Evolutionary conservation across 495 filamentous ascomycete genomes (phyloP).

Genomic region (Glonium stellatum): DNA sequence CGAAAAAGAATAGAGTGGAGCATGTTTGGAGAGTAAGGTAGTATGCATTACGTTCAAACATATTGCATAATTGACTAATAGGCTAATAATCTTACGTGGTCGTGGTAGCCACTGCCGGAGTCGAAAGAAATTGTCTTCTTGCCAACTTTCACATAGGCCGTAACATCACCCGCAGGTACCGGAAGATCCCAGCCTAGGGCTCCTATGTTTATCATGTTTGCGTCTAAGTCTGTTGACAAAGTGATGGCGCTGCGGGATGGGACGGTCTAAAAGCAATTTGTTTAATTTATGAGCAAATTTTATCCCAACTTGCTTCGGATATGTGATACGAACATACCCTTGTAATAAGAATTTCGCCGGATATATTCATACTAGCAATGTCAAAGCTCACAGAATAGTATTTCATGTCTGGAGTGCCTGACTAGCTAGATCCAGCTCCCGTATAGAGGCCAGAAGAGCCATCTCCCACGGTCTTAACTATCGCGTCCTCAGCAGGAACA

Average conservation of each 20-base stretch:
- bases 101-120: background rate
- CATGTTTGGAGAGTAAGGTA: too few species aligned
- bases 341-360: background rate
- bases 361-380: background rate
- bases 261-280: too few species aligned
- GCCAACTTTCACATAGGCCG: background rate
- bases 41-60: too few species aligned
- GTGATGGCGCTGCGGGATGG: background rate
- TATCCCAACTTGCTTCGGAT: background rate
- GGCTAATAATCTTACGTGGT: background rate
- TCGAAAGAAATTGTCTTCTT: background rate
- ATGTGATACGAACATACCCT: background rate
- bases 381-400: background rate
- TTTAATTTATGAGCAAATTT: too few species aligned
- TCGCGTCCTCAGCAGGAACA: background rate
- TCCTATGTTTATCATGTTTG: background rate
- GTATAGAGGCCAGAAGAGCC: background rate
- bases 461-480: background rate
- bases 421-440: background rate
- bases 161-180: background rate
- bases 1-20: too few species aligned
- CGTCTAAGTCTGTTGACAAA: background rate
- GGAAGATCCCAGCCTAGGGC: conserved; percentile 4
- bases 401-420: background rate
- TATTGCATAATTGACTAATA: too few species aligned